These are phyloP conservation scores for Kluyveromyces nonfermentans DNA, from an alignment of 805 yeast genomes.

Conservation along the genomic window DNA sequence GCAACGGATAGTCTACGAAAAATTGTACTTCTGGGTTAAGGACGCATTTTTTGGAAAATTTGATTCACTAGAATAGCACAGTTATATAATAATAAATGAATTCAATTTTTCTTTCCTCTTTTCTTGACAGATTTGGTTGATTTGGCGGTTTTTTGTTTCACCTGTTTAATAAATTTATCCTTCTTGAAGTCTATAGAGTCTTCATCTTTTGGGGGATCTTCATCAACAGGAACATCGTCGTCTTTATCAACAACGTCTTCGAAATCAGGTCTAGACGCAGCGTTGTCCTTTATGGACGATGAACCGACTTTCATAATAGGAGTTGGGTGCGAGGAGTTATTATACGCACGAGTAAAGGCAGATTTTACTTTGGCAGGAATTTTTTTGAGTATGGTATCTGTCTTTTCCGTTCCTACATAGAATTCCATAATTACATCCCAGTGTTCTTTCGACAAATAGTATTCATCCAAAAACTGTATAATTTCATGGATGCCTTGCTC, in stretches of 20 bases:
- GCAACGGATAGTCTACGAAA: conserved; percentile 58
- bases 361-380: conserved; percentile 73
- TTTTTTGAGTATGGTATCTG: conserved; percentile 42
- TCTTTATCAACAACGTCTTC: conserved; percentile 32
- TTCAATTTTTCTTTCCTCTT: conserved; percentile 11
- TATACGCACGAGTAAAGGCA: conserved; percentile 81
- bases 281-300: conserved; percentile 31
- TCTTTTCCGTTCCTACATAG: conserved; percentile 54
- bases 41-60: conserved; percentile 43
- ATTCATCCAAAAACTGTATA: conserved; percentile 69
- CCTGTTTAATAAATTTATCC: conserved; percentile 28
- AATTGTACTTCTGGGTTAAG: conserved; percentile 58
- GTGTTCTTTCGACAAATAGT: conserved; percentile 81
- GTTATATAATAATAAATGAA: not conserved
- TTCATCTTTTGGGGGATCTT: conserved; percentile 21
- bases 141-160: conserved; percentile 22
- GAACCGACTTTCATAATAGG: conserved; percentile 72
- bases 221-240: conserved; percentile 22
- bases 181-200: conserved; percentile 27
- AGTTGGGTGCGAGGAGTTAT: conserved; percentile 67
- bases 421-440: conserved; percentile 85
- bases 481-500: conserved; percentile 57
- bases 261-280: conserved; percentile 25
- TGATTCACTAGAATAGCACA: conserved; percentile 9
- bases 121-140: conserved; percentile 19